Evolutionary conservation across 73 alveolate genomes (phyloP), one percentile per base, ranked within the genome.

Genomic region (Paramecium tetraurelia): DNA sequence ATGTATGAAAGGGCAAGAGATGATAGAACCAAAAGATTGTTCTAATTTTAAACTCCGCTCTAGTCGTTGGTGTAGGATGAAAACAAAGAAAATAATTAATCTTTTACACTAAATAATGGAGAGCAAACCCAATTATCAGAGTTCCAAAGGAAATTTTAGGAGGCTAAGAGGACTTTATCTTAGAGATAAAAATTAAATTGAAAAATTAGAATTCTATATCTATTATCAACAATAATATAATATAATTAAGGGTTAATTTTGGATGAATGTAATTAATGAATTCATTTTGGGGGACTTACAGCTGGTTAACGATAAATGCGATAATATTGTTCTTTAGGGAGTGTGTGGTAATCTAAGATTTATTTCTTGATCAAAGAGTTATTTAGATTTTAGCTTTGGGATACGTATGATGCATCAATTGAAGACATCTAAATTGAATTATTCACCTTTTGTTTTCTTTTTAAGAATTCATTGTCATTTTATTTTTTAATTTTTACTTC

Each of bases 11-110:
- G 57, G n/a, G 70, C 71, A 2, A 38, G 57, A 46, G 86, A 89
- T 40, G 94, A 89, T 14, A 80, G 87, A 50, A 20, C 94, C 1
- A 89, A 89, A 72, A 69, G 87, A 70, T 29, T 89, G 31, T 89
- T 89, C 21, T 63, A 89, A 50, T 72, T 80, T 36, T 72, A 72
- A 33, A 38, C 86, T 72, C 86, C 86, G 21, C 6, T 53, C 21
- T 4, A 53, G 7, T 18, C 18, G n/a, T 6, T 48, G 0, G 1
- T 38, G 1, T 75, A 75, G 50, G 72, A 24, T 80, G 90, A 80
- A 24, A 80, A 80, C 40, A 72, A 72, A 40, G 86, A 80, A 31
- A 80, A 80, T 24, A 80, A 44, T 80, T 63, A 48, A 21, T 80
- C 90, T 16, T 35, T 75, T 38, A 41, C 40, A 9, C 11, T 27